Evolutionary conservation across 2,329 filamentous ascomycete genomes (phyloP).

Genomic region (Colletotrichum tropicicola): DNA sequence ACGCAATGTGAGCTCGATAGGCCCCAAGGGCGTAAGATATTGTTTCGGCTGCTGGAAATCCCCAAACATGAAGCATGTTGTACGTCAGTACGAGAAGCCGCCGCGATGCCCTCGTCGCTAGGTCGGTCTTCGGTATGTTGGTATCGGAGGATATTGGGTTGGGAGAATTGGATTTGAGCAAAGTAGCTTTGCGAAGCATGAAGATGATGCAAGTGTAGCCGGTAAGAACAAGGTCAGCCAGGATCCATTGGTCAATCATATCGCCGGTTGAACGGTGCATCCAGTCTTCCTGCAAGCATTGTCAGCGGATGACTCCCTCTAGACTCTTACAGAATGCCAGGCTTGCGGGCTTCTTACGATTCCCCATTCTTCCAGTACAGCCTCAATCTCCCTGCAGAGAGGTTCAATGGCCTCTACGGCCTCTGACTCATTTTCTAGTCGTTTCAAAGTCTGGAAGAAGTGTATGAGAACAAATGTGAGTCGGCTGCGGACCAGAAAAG

Average conservation of each 20-base stretch:
- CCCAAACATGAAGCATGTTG: neutral
- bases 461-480: constrained; percentile 40
- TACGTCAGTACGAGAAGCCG: constrained; percentile 11
- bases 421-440: neutral
- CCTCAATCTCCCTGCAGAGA: constrained; percentile 38
- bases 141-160: neutral
- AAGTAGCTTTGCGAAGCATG: constrained; percentile 41
- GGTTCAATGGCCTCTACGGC: constrained; percentile 10
- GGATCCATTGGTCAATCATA: constrained; percentile 36
- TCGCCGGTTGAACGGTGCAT: constrained; percentile 32
- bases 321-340: too few species aligned
- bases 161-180: constrained; percentile 5
- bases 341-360: constrained; percentile 32
- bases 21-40: constrained; percentile 2
- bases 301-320: neutral
- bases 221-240: constrained; percentile 37
- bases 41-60: neutral
- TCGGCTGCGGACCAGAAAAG: constrained; percentile 40
- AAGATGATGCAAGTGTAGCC: constrained; percentile 43
- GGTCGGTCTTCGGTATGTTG: constrained; percentile 4
- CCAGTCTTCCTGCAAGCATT: constrained; percentile 35
- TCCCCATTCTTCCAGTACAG: constrained; percentile 39
- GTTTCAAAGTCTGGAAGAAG: constrained; percentile 35
- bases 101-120: constrained; percentile 4
- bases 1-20: constrained; percentile 5